phyloP scores from a whole-genome alignment of 805 yeast species.

The Candida quercuum region DNA sequence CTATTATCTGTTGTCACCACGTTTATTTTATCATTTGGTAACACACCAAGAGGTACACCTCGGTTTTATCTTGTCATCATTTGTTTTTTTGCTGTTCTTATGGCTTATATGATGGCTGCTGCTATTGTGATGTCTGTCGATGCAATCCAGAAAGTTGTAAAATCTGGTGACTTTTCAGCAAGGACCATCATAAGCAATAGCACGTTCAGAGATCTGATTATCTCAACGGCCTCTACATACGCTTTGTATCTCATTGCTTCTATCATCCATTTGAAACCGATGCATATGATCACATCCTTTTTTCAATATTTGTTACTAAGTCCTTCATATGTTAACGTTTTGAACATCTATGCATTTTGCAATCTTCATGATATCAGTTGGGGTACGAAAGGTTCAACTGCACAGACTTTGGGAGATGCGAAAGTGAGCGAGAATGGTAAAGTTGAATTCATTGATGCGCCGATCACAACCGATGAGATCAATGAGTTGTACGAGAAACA shows the following conservation, averaged over 20 bases:
- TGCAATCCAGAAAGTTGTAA: conserved; percentile 50
- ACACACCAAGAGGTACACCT: conserved; percentile 87
- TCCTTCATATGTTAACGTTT: conserved; percentile 86
- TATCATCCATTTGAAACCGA: conserved; percentile 79
- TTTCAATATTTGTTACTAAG: conserved; percentile 76
- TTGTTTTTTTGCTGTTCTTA: conserved; percentile 75
- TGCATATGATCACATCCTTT: conserved; percentile 88
- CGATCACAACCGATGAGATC: conserved; percentile 71
- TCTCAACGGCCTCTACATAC: conserved; percentile 85
- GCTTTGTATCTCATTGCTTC: conserved; percentile 76
- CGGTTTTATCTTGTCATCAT: conserved; percentile 72
- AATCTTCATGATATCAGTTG: conserved; percentile 94
- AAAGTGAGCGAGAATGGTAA: conserved; percentile 62
- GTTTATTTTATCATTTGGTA: conserved; percentile 88
- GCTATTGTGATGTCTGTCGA: conserved; percentile 74
- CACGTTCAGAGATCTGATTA: conserved; percentile 78
- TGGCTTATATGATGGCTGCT: conserved; percentile 87
- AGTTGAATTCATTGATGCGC: conserved; percentile 58
- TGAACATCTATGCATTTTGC: conserved; percentile 93
- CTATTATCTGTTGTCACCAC: conserved; percentile 76
- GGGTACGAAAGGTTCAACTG: conserved; percentile 89
- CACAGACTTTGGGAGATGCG: conserved; percentile 80
- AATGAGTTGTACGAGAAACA: conserved; percentile 68
- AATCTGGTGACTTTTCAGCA: conserved; percentile 31
- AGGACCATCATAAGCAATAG: conserved; percentile 50